Evolutionary conservation across 495 filamentous ascomycete genomes (phyloP).

Genomic region (Sordaria brevicollis): DNA sequence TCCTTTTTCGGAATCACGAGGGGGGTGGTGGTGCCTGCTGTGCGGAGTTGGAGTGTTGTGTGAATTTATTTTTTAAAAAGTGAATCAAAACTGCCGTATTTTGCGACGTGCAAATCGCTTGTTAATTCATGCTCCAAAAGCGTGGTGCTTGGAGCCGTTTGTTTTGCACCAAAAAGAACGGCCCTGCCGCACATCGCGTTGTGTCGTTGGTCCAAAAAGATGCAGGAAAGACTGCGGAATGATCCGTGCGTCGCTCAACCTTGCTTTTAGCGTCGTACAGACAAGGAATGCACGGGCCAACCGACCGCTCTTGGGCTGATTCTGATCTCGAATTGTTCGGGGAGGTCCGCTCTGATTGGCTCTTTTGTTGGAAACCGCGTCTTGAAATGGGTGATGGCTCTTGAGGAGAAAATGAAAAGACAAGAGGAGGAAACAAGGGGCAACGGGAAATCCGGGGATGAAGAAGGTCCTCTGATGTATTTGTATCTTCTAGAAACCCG

Average conservation of each 20-base stretch:
- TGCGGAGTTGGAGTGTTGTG: constrained; percentile 1
- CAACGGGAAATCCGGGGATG: neutral
- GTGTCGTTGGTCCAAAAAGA: neutral
- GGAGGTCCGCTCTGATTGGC: neutral
- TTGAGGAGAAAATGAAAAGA: neutral
- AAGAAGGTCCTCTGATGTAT: neutral
- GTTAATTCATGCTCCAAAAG: neutral
- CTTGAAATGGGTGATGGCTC: neutral
- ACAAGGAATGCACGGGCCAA: neutral
- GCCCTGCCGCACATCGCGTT: neutral
- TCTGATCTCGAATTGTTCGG: neutral
- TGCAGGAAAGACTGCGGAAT: neutral
- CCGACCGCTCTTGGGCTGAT: neutral
- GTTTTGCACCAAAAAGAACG: neutral
- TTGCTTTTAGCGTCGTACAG: neutral
- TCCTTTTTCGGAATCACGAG: constrained; percentile 12
- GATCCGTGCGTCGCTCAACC: neutral
- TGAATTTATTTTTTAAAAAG: constrained; percentile 3
- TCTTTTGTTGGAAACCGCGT: neutral
- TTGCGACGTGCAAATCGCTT: constrained; percentile 8
- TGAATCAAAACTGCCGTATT: neutral
- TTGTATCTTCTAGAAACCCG: neutral
- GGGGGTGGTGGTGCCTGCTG: neutral
- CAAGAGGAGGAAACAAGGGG: neutral
- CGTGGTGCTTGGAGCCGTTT: constrained; percentile 3